Evolutionary conservation across 257 asterid species (phyloP).

Genomic region (Apocynum venetum): DNA sequence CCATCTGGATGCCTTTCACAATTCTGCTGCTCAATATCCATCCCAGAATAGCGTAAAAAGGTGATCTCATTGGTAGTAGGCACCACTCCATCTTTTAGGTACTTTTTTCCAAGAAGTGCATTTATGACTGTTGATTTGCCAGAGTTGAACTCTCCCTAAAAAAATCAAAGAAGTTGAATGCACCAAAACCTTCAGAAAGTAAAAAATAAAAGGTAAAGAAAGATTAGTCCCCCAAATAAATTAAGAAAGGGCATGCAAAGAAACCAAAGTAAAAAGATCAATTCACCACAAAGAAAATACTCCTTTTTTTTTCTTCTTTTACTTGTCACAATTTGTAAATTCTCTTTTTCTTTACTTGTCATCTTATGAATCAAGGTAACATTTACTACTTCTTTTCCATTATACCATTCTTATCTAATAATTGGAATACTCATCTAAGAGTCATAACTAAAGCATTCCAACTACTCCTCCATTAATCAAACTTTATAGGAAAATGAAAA

Average conservation of each 20-base stretch:
- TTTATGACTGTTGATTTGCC: slow-evolving; percentile 95
- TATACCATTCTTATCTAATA: neutral
- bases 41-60: slow-evolving; percentile 75
- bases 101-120: slow-evolving; percentile 93
- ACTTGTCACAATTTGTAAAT: neutral
- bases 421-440: neutral
- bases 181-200: neutral
- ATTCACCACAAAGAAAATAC: neutral
- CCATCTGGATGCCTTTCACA: slow-evolving; percentile 99
- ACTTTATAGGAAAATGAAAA: no score
- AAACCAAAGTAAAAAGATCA: neutral
- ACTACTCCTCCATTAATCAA: no score
- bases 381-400: no score
- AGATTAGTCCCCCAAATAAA: neutral
- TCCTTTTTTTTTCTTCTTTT: no score
- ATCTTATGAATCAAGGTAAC: no score
- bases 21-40: slow-evolving; percentile 48
- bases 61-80: slow-evolving; percentile 98
- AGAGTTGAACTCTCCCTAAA: slow-evolving; percentile 97
- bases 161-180: slow-evolving; percentile 23
- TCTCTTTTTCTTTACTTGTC: neutral
- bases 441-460: no score
- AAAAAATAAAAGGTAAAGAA: neutral
- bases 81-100: slow-evolving; percentile 83
- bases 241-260: neutral